Evolutionary conservation across 2,329 filamentous ascomycete species (phyloP), one percentile per base, ranked within the genome.

Genomic region (Penicillium decumbens): DNA sequence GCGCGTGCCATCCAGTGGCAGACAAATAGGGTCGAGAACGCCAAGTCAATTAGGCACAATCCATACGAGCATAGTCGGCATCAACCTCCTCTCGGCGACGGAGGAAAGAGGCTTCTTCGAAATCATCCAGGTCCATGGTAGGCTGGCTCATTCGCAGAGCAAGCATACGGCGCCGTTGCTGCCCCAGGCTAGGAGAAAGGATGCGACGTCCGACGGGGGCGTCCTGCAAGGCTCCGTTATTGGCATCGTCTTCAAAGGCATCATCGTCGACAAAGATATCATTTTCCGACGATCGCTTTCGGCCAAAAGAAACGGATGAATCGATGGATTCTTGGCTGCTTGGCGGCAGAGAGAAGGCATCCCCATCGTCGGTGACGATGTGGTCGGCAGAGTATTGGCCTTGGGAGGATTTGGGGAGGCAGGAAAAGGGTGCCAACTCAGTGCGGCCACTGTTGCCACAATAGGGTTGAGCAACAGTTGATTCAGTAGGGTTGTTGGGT

Each of bases 371-470:
- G 54, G 63, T 59, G 63, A 68, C 64, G 58, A 68, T 45, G 56
- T 53, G 41, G 29, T 53, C 38, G 54, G 53, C 56, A 47, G 54
- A 41, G 50, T 54, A 57, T 53, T 49, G 41, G 27, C 50, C 43
- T 12, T 48, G 32, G 13, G 43, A 41, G 15, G 88, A 77, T 62
- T 84, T 89, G 72, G 89, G 79, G 57, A 93, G 78, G 24, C 88
- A 89, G 65, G 88, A 92, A 65, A 90, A 95, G 0, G 89, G 89
- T 6, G 85, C 74, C 4, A 95, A 76, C 65, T 93, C 89, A 28
- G 63, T 79, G 75, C 30, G 61, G 13, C 33, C 33, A 58, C 24
- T 56, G 47, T 20, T 37, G 43, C 28, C 13, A 43, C 32, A 25
- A 49, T 38, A 40, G 51, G 50, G 12, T 42, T 50, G 28, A 48